Base-by-base conservation (phyloP, 2,329 filamentous ascomycete genomes). In the Claviceps pazoutovae region DNA sequence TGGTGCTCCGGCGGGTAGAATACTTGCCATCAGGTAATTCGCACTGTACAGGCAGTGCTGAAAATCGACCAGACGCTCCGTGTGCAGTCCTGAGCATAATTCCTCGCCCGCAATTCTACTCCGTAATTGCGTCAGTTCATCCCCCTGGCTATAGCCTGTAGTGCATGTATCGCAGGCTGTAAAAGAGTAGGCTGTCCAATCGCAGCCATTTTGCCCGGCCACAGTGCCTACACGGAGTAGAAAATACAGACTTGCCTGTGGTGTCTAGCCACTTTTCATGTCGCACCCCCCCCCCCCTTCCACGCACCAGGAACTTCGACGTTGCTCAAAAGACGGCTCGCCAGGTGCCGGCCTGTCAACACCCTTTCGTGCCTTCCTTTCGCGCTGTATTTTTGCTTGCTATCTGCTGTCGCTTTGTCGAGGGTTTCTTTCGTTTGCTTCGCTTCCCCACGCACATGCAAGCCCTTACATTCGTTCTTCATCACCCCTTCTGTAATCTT, bases 101-200 rank as follows among this genome's bases (percentile, higher is more conserved):
- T 11, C 9, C 30, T 34, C 9, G 30, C 30, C 30, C 30, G 30
- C 30, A 34, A 34, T 34, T 34, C 30, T 34, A 34, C 30, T 34
- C 30, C 30, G 30, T 34, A 34, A 34, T 34, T 34, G 30, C 30
- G 30, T 11, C 26, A 34, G 30, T 34, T 34, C 30, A 34, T 34
- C 26, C 30, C 30, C 30, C 30, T 34, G 30, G 30, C 26, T 30
- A 9, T 9, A 30, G 26, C 26, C 26, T 30, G 26, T 30, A 30
- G 26, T 1, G 3, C 19, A 1, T 30, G 26, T 30, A 34, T 3
- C 30, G 11, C 30, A 34, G 9, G 30, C 9, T 11, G 30, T 34
- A 41, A 26, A 39, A 39, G 49, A 39, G 49, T 41, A 46, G 34
- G 43, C 43, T 46, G 9, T 26, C 43, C 43, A 51, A 51, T 51